Conservation (phyloP, 2,329 filamentous ascomycete genomes). For the Phyllosticta paracitricarpa region DNA sequence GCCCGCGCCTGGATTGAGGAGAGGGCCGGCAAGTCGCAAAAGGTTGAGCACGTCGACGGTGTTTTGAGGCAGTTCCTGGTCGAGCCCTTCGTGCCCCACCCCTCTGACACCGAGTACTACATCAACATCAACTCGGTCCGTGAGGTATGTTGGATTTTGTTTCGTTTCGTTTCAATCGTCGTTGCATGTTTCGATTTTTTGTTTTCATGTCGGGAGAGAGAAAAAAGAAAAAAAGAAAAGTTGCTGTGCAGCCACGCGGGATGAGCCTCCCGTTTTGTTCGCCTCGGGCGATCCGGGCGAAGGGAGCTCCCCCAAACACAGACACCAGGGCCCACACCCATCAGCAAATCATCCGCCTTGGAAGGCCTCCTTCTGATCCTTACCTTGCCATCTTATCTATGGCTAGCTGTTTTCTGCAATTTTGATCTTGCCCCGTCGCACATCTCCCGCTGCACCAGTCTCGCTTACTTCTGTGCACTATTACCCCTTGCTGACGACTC, state of each 20-base stretch:
- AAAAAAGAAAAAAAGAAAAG: background rate
- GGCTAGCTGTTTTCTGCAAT: slow-evolving; percentile 2
- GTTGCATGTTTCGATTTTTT: slow-evolving; percentile 6
- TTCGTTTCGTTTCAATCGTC: slow-evolving; percentile 9
- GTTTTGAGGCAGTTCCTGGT: slow-evolving; percentile 91
- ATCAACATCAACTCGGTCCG: slow-evolving; percentile 99
- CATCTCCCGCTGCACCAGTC: background rate
- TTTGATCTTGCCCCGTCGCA: slow-evolving; percentile 2
- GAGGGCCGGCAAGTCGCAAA: slow-evolving; percentile 81
- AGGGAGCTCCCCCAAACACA: slow-evolving; percentile 22
- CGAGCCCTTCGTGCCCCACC: slow-evolving; percentile 96
- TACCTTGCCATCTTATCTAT: slow-evolving; percentile 11
- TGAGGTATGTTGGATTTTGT: slow-evolving; percentile 63
- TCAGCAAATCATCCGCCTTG: slow-evolving; percentile 5
- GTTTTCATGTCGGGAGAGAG: background rate
- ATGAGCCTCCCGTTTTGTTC: slow-evolving; percentile 22
- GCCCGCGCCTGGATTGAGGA: slow-evolving; percentile 88
- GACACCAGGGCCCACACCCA: slow-evolving; percentile 9
- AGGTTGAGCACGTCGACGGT: slow-evolving; percentile 86
- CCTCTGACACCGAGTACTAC: slow-evolving; percentile 95
- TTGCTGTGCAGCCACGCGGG: slow-evolving; percentile 1
- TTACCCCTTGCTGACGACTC: slow-evolving; percentile 5
- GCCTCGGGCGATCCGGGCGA: slow-evolving; percentile 25
- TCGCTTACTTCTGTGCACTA: background rate
- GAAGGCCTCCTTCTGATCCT: slow-evolving; percentile 7